A percentile compares a stretch with the other conserved stretches of the same genome.
These are phyloP conservation scores for Fistulina hepatica DNA, from an alignment of 1,284 basidiomycete genomes.

Conservation along the genomic window DNA sequence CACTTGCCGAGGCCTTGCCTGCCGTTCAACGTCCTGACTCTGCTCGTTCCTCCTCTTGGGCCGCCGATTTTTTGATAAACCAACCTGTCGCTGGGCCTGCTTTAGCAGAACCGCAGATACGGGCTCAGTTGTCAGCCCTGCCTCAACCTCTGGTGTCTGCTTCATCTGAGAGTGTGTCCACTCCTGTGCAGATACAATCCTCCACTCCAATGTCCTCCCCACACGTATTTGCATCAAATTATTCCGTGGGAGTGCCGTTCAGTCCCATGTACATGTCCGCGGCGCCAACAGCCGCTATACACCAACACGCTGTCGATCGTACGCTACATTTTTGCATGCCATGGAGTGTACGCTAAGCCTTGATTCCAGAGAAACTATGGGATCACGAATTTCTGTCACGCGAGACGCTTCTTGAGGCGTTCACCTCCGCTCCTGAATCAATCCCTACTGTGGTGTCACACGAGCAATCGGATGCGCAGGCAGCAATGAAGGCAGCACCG, in stretches of 20 bases:
- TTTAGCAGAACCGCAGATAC: constrained; percentile 3
- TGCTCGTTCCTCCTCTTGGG: constrained; percentile 36
- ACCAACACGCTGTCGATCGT: no score
- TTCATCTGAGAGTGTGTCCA: no score
- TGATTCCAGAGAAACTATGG: constrained; percentile 36
- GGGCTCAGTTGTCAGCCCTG: no score
- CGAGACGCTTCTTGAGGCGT: constrained; percentile 28
- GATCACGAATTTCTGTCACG: constrained; percentile 53
- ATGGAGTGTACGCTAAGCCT: not conserved
- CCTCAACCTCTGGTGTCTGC: not conserved
- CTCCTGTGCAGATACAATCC: no score
- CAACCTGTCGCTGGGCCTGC: constrained; percentile 12
- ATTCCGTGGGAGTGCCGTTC: no score
- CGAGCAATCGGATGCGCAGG: constrained; percentile 12
- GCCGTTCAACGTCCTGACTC: constrained; percentile 14
- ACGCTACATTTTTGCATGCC: constrained; percentile 6
- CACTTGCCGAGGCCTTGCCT: constrained; percentile 46
- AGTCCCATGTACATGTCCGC: no score
- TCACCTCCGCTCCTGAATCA: constrained; percentile 7
- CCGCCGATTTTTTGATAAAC: constrained; percentile 46
- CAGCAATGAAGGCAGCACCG: no score
- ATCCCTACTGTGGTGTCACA: not conserved
- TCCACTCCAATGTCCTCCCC: no score
- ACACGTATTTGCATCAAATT: no score
- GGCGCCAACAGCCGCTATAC: no score